Base-by-base conservation (phyloP, 2,329 filamentous ascomycete genomes). In the Plectosphaerella cucumerina region DNA sequence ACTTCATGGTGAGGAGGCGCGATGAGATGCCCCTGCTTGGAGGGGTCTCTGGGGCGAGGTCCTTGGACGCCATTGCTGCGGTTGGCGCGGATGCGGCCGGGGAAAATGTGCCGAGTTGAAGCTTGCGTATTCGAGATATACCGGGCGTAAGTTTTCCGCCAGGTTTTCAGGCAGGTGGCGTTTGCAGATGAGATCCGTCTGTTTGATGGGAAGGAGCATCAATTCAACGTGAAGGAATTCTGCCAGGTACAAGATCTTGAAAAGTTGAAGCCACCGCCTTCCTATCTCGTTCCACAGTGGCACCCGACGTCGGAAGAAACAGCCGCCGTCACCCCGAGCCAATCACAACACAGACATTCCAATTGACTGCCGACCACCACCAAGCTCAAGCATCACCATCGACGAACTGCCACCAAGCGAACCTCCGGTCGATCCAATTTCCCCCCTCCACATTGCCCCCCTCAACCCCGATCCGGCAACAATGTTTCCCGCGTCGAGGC, bases 1-100 rank as follows among this genome's bases (percentile, higher is more conserved):
- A 97, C 75, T 96, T 96, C 91, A 96, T 97, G 35, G 89, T 92
- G 64, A 95, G 78, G 45, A 97, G 85, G 59, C 91, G 85, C 53
- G 87, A 92, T 56, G 92, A 96, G 84, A 95, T 91, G 44, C 77
- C 78, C 69, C 53, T 54, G 49, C 77, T 53, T 10, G 81, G 81
- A 44, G 82, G 75, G 53, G 75, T 84, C 63, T 76, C 71, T 54
- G 77, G 70, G 59, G 77, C 69, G 67, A 78, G 77, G 45, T 56
- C 53, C 17, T 34, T 47, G 33, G 45, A 37, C 6, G 45, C 26
- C 45, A 47, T 47, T 11, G 45, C 17, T 35, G 33, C 18, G 35
- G 35, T 15, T 37, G 14, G 14, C 14, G 17, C 14, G 14, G 35
- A 5, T 15, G 15, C 35, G 35, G 17, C 35, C 6, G 35, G n/a